Evolutionary conservation across 192 early-diverging fungal genomes (phyloP), one percentile per base, ranked within the genome.

Genomic region (Thamnidium elegans): DNA sequence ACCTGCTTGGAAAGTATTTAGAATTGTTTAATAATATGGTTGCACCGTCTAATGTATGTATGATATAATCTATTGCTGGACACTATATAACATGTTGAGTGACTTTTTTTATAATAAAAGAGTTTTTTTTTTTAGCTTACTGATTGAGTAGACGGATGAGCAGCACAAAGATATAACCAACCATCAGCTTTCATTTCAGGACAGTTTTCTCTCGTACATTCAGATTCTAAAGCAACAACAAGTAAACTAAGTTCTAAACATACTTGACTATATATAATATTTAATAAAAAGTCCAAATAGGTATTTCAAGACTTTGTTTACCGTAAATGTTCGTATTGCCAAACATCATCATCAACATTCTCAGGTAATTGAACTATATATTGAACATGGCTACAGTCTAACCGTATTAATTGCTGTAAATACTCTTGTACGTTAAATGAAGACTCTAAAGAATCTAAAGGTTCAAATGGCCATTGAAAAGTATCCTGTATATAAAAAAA

Each of bases 151-250:
- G 80, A 73, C 30, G 83, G 80, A 62, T 99, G 97, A 7, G 90
- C 91, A 3, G 97, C 97, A 68, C 96, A 98, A 31, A 94, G 86
- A 73, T 92, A 98, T 60, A 89, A 79, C 84, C 90, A 93, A 31
- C 93, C 94, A 44, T 88, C 84, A 2, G 95, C 94, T 59, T 93
- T 89, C 97, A 99, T 99, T 45, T 94, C 87, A 1, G 91, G 90
- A 68, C 97, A 99, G 4, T 77, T 71, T 26, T 82, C 78, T 2
- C 77, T 67, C 0, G 87, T 93, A 69, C 93, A 95, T 64, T 97
- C 95, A 14, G 66, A 42, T 69, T 84, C 84, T 26, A 97, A 70
- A 47, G 85, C 66, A 0, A 86, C 80, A 9, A 96, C 73, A 32
- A 95, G 81, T 68, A 81, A 82, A 63, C 88, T 90, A 31, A 98